Conservation (phyloP, 2,329 filamentous ascomycete species). For the Apiospora malaysiana region DNA sequence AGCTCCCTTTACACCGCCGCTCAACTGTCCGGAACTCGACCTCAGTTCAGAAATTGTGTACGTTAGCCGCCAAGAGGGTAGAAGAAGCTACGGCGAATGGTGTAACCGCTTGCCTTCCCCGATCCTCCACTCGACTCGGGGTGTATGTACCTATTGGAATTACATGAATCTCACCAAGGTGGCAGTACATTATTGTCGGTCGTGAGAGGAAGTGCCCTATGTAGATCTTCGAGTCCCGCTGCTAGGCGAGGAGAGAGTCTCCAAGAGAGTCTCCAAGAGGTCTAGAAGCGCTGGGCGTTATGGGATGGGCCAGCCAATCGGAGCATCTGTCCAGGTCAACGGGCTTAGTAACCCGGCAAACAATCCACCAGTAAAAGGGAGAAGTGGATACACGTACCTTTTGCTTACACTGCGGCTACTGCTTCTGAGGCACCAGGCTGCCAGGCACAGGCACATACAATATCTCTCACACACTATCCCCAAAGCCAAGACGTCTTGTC, state of each 20-base stretch:
- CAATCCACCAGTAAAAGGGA: not conserved
- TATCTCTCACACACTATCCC: not conserved
- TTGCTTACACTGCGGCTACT: not conserved
- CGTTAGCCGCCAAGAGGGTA: not conserved
- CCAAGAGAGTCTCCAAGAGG: no score
- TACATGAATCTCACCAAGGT: not conserved
- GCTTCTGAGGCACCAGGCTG: not conserved
- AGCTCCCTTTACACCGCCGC: slow-evolving; percentile 9
- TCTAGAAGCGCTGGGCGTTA: not conserved
- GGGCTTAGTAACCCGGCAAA: not conserved
- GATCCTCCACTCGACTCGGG: slow-evolving; percentile 1
- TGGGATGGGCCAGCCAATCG: not conserved
- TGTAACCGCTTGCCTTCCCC: slow-evolving; percentile 6
- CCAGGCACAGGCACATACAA: not conserved
- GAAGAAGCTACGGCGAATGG: not conserved
- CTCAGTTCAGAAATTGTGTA: not conserved
- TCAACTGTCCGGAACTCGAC: not conserved
- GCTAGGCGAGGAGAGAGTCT: not conserved
- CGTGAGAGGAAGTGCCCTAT: not conserved
- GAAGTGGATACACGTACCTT: not conserved
- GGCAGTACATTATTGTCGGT: not conserved
- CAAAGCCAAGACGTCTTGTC: not conserved
- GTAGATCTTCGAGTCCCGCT: not conserved
- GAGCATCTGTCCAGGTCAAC: not conserved
- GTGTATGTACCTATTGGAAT: slow-evolving; percentile 3